These are phyloP conservation scores for Psilocybe mexicana DNA, from an alignment of 1,284 basidiomycete genomes.

Conservation along the genomic window DNA sequence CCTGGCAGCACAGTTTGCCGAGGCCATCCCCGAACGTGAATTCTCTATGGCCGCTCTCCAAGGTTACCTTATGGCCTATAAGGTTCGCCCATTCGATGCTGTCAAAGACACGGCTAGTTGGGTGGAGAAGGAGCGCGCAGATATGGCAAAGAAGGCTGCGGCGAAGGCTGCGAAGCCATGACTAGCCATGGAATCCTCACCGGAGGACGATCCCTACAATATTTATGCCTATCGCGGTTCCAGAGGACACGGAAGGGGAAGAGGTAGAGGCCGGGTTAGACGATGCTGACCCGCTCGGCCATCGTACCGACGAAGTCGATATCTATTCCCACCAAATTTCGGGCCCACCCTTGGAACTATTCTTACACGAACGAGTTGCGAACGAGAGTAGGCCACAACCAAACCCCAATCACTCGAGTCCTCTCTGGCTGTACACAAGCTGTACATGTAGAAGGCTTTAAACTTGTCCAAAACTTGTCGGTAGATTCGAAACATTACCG, in stretches of 20 bases:
- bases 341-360: too few relatives aligned
- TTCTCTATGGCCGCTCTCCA: slow-evolving; percentile 76
- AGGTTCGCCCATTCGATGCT: slow-evolving; percentile 59
- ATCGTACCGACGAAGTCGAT: background rate
- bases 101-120: slow-evolving; percentile 46
- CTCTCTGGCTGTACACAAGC: too few relatives aligned
- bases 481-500: too few relatives aligned
- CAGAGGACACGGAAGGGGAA: background rate
- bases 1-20: slow-evolving; percentile 61
- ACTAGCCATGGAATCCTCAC: background rate
- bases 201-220: too few relatives aligned
- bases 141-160: slow-evolving; percentile 13
- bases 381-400: too few relatives aligned
- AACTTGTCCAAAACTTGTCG: too few relatives aligned
- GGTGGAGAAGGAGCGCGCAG: slow-evolving; percentile 41
- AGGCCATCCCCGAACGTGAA: slow-evolving; percentile 59
- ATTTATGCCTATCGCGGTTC: background rate
- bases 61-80: slow-evolving; percentile 74
- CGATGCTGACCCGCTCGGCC: background rate
- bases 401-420: too few relatives aligned
- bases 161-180: background rate
- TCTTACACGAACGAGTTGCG: too few relatives aligned
- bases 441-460: too few relatives aligned
- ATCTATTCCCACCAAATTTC: background rate
- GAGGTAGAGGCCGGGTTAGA: background rate